Conservation (phyloP, 176 grass and related monocot species). For the Zizania latifolia region DNA sequence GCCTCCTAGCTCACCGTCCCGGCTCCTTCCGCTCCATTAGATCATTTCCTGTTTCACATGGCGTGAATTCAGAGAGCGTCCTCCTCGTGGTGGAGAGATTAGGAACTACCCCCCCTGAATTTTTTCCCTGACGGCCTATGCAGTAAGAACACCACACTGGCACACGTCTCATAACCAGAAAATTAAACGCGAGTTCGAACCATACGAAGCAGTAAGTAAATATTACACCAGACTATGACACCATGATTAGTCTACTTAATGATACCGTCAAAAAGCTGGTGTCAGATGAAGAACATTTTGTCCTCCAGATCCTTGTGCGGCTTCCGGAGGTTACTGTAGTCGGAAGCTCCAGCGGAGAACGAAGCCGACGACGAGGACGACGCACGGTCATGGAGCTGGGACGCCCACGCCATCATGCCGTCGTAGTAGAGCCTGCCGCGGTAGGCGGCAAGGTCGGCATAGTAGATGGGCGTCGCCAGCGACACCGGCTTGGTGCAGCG, state of each 20-base stretch:
- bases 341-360: neutral
- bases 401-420: constrained; percentile 20
- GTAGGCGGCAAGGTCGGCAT: constrained; percentile 54
- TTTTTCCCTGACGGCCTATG: too few species aligned
- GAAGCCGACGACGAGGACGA: neutral
- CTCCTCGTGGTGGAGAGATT: too few species aligned
- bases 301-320: constrained; percentile 34
- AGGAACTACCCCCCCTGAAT: too few species aligned
- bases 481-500: constrained; percentile 65
- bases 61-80: too few species aligned
- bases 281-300: constrained; percentile 57
- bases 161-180: too few species aligned
- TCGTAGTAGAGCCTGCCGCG: constrained; percentile 54
- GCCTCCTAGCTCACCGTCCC: too few species aligned
- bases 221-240: too few species aligned
- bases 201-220: too few species aligned
- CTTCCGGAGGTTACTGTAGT: neutral
- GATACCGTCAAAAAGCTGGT: neutral
- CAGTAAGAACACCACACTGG: too few species aligned
- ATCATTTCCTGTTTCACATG: too few species aligned
- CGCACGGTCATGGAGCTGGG: neutral
- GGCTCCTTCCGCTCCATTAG: too few species aligned
- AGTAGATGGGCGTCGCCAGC: constrained; percentile 49
- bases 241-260: too few species aligned
- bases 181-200: neutral